phyloP scores from a whole-genome alignment of 2,329 filamentous ascomycete genomes.

The Fusarium chaquense region DNA sequence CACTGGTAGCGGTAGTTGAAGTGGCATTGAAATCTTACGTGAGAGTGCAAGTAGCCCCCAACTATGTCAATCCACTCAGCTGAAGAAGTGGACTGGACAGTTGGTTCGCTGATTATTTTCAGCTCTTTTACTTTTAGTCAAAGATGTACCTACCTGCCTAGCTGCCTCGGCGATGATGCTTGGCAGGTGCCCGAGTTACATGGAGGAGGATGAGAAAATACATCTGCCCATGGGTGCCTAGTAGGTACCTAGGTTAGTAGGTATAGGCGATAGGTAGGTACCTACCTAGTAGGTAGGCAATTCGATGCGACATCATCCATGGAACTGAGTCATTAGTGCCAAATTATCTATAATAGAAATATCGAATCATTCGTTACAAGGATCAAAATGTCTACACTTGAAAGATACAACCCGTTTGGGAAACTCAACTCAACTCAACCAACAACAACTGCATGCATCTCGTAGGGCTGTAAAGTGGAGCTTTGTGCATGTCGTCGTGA shows the following conservation, averaged over 20 bases:
- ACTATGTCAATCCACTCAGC: conserved; percentile 5
- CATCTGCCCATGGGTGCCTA: not conserved
- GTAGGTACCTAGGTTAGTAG: no score
- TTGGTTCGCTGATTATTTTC: not conserved
- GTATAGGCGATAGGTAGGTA: no score
- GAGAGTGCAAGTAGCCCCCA: conserved; percentile 23
- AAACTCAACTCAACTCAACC: not conserved
- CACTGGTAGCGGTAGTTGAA: not conserved
- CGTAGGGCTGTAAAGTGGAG: conserved; percentile 21
- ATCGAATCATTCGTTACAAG: not conserved
- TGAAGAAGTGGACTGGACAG: not conserved
- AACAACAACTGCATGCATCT: not conserved
- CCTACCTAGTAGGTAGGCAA: no score
- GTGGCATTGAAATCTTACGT: conserved; percentile 25
- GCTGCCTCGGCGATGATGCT: not conserved
- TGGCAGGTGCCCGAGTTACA: conserved; percentile 6
- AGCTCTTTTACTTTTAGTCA: conserved; percentile 4
- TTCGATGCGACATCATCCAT: no score
- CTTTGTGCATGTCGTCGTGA: not conserved
- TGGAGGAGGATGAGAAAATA: not conserved
- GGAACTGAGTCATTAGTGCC: conserved; percentile 8
- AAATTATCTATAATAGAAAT: not conserved
- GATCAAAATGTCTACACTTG: not conserved
- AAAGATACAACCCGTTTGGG: conserved; percentile 10
- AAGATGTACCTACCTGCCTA: not conserved